A percentile compares a stretch with the other conserved stretches of the same genome.
These are phyloP conservation scores for Neospora caninum DNA, from an alignment of 169 alveolate genomes.

Conservation along the genomic window DNA sequence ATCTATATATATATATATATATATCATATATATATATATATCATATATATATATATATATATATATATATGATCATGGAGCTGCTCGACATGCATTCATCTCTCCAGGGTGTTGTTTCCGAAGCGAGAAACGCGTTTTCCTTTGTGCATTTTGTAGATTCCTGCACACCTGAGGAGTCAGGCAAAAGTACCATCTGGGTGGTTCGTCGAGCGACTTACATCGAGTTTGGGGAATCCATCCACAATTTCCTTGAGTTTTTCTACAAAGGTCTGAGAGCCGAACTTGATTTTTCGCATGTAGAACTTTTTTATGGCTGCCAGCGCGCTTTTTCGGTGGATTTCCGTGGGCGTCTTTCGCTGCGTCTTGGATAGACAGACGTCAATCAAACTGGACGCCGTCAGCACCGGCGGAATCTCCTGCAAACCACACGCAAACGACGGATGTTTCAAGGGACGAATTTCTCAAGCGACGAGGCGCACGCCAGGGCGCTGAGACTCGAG, in stretches of 20 bases:
- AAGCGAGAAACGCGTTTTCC: neutral
- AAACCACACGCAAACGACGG: neutral
- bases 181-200: neutral
- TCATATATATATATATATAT: neutral
- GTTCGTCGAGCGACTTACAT: slow-evolving; percentile 75
- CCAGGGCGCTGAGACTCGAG: too few species aligned
- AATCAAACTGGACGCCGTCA: slow-evolving; percentile 64
- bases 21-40: neutral
- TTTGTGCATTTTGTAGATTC: neutral
- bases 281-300: slow-evolving; percentile 99
- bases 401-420: slow-evolving; percentile 70
- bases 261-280: slow-evolving; percentile 92
- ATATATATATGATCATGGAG: neutral
- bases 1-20: neutral
- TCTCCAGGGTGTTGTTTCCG: neutral
- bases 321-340: slow-evolving; percentile 96
- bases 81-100: too few species aligned
- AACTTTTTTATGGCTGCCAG: slow-evolving; percentile 97
- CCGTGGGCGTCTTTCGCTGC: slow-evolving; percentile 99
- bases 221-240: slow-evolving; percentile 96
- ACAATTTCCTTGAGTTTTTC: slow-evolving; percentile 95
- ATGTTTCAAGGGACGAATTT: neutral
- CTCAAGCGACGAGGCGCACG: neutral
- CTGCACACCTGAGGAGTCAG: neutral
- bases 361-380: slow-evolving; percentile 94